These are phyloP conservation scores for Zygoascus bituminiphila DNA, from an alignment of 805 yeast genomes.

Conservation along the genomic window DNA sequence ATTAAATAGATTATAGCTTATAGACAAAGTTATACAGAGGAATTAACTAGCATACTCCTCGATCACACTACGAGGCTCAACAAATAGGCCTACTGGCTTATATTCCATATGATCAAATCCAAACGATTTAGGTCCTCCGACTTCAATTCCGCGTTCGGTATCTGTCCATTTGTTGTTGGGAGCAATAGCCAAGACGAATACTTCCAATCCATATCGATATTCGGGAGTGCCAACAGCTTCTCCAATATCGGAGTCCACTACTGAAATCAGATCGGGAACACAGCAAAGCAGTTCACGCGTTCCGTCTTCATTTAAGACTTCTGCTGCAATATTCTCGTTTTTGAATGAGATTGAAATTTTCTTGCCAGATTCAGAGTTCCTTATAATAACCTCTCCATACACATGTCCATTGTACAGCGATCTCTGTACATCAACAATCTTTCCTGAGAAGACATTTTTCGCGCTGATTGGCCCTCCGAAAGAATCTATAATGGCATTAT, in stretches of 20 bases:
- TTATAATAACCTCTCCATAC: conserved; percentile 37
- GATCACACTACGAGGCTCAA: conserved; percentile 33
- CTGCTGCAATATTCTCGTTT: conserved; percentile 38
- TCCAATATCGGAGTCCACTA: conserved; percentile 36
- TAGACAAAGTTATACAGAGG: too few relatives aligned
- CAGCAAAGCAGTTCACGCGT: conserved; percentile 29
- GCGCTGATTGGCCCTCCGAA: conserved; percentile 31
- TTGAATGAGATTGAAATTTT: conserved; percentile 35
- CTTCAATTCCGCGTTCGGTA: conserved; percentile 30
- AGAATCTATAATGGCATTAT: conserved; percentile 32
- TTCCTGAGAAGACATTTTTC: conserved; percentile 33
- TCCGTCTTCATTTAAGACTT: conserved; percentile 14
- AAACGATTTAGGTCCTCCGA: conserved; percentile 39
- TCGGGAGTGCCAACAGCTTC: conserved; percentile 44
- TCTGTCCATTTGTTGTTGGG: conserved; percentile 32
- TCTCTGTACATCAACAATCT: conserved; percentile 37
- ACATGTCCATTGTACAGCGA: conserved; percentile 37
- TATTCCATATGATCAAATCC: conserved; percentile 29
- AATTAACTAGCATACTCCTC: conserved; percentile 26
- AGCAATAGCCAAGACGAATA: conserved; percentile 36
- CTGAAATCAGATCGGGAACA: conserved; percentile 41
- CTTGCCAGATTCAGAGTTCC: background rate
- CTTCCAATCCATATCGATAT: conserved; percentile 38
- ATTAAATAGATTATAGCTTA: too few relatives aligned
- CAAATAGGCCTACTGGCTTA: conserved; percentile 27